These are phyloP conservation scores for Podila horticola DNA, from an alignment of 192 early-diverging fungal species.

Conservation along the genomic window DNA sequence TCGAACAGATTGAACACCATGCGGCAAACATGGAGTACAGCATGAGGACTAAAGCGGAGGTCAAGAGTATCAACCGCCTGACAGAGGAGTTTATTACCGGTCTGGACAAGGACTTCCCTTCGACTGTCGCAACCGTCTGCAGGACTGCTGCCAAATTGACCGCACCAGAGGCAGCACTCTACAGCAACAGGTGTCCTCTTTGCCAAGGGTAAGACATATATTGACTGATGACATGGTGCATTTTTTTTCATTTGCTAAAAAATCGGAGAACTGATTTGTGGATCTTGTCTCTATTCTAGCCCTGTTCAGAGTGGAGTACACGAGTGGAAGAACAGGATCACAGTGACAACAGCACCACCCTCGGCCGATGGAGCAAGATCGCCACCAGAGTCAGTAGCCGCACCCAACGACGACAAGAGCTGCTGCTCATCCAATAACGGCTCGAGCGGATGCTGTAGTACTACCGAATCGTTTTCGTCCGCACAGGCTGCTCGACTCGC, in stretches of 20 bases:
- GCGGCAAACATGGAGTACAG: slow-evolving; percentile 26
- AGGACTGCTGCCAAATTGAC: slow-evolving; percentile 84
- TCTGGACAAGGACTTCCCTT: slow-evolving; percentile 84
- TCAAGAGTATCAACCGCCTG: slow-evolving; percentile 64
- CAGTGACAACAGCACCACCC: slow-evolving; percentile 49
- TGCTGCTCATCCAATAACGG: slow-evolving; percentile 18
- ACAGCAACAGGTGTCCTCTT: slow-evolving; percentile 61
- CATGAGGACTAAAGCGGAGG: slow-evolving; percentile 35
- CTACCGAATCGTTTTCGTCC: not conserved
- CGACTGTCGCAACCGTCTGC: slow-evolving; percentile 85
- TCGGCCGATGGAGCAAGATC: not conserved
- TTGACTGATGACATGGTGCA: not conserved
- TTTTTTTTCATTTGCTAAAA: not conserved
- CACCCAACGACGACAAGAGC: not conserved
- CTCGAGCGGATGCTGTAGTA: slow-evolving; percentile 12
- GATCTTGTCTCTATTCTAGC: slow-evolving; percentile 23
- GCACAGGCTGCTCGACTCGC: not conserved
- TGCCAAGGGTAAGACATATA: slow-evolving; percentile 72
- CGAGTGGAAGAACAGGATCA: slow-evolving; percentile 63
- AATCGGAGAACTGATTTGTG: not conserved
- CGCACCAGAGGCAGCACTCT: slow-evolving; percentile 59
- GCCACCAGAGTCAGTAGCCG: not conserved
- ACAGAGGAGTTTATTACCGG: slow-evolving; percentile 84
- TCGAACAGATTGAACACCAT: slow-evolving; percentile 28
- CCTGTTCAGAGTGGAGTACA: slow-evolving; percentile 56